phyloP scores from a whole-genome alignment of 176 grass and related monocot genomes.

The Aegilops umbellulata region DNA sequence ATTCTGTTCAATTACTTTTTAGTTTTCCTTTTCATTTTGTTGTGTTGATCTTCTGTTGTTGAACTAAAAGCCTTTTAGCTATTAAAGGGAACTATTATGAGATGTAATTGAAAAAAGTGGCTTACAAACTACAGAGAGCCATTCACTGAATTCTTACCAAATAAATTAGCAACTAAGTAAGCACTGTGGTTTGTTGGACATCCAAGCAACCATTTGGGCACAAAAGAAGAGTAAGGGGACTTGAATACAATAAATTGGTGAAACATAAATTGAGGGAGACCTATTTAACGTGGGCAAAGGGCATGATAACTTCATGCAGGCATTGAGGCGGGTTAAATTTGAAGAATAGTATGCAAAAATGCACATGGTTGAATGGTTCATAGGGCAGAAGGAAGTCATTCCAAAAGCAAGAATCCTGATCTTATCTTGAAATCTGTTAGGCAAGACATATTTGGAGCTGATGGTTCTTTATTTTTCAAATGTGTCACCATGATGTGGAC shows the following conservation, averaged over 20 bases:
- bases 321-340: background rate
- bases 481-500: background rate
- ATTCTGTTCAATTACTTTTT: background rate
- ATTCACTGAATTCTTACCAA: background rate
- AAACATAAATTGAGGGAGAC: background rate
- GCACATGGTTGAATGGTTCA: background rate
- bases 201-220: background rate
- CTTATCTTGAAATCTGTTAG: slow-evolving; percentile 3
- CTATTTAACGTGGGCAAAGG: background rate
- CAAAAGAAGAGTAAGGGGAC: background rate
- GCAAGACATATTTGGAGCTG: background rate
- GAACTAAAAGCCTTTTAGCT: background rate
- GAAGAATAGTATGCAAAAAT: background rate
- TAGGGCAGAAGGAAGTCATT: background rate
- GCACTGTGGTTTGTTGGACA: background rate
- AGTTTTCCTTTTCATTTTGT: background rate
- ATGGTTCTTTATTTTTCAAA: slow-evolving; percentile 6
- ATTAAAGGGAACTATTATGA: background rate
- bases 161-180: background rate
- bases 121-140: background rate
- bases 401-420: slow-evolving; percentile 1
- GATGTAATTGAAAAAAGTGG: background rate
- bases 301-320: background rate
- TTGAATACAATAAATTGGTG: background rate
- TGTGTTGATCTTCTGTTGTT: background rate